A percentile compares a stretch with the other conserved stretches of the same genome.
phyloP scores from a whole-genome alignment of 2,329 filamentous ascomycete genomes.

The Penicillium decumbens region DNA sequence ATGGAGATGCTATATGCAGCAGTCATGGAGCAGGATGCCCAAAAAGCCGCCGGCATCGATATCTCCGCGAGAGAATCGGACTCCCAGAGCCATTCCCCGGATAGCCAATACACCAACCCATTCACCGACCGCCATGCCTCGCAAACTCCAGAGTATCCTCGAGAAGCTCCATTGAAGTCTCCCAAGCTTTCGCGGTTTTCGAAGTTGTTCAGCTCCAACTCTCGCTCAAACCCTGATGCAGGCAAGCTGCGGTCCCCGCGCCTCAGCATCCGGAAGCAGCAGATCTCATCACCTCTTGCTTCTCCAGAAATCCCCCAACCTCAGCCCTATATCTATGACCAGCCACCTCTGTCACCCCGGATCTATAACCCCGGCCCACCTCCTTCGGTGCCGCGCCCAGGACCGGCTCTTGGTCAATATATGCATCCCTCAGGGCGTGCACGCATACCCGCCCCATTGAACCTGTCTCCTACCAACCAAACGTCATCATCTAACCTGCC shows the following conservation, averaged over 20 bases:
- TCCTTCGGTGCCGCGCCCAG: slow-evolving; percentile 47
- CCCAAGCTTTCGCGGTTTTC: slow-evolving; percentile 37
- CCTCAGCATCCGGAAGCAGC: slow-evolving; percentile 49
- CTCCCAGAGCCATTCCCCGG: slow-evolving; percentile 20
- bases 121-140: slow-evolving; percentile 29
- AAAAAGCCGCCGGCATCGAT: slow-evolving; percentile 34
- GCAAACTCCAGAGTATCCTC: slow-evolving; percentile 22
- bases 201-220: slow-evolving; percentile 40
- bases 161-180: slow-evolving; percentile 16
- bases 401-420: slow-evolving; percentile 9
- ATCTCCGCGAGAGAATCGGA: slow-evolving; percentile 16
- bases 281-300: slow-evolving; percentile 54
- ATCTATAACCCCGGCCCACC: slow-evolving; percentile 54
- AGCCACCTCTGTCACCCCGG: slow-evolving; percentile 55
- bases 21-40: slow-evolving; percentile 79
- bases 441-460: slow-evolving; percentile 31
- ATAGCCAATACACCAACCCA: slow-evolving; percentile 25
- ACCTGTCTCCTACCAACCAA: slow-evolving; percentile 24
- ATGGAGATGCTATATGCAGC: slow-evolving; percentile 87
- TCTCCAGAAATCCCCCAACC: slow-evolving; percentile 43
- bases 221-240: slow-evolving; percentile 36
- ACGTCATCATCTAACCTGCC: slow-evolving; percentile 39
- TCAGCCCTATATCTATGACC: slow-evolving; percentile 46
- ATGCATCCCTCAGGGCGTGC: slow-evolving; percentile 17
- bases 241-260: slow-evolving; percentile 44